Evolutionary conservation across 768 basidiomycete species (phyloP).

Genomic region (Macrolepiota fuliginosa): DNA sequence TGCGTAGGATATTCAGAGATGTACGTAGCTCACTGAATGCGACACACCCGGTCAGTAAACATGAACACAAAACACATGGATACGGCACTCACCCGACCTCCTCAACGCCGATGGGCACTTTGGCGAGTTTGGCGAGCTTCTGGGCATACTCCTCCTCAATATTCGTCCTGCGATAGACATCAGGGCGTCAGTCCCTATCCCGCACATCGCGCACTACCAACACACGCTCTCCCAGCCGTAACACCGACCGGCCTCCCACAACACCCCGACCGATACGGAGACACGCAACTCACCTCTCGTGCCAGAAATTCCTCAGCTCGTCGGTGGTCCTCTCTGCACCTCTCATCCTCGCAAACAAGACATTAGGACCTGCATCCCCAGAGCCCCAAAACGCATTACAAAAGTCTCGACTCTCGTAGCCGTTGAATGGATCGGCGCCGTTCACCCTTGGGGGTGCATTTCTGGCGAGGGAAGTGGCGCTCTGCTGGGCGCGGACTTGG

Average conservation of each 20-base stretch:
- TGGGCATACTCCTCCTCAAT: conserved; percentile 97
- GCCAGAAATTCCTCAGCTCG: conserved; percentile 86
- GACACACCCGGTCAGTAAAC: not conserved
- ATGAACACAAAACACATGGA: not conserved
- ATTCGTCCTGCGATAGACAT: conserved; percentile 49
- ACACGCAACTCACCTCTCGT: conserved; percentile 71
- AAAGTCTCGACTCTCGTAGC: conserved; percentile 56
- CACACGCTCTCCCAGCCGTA: not conserved
- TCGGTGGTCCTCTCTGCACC: conserved; percentile 85
- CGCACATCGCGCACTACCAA: not conserved
- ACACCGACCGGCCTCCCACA: not conserved
- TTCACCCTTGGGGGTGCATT: conserved; percentile 53
- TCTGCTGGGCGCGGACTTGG: conserved; percentile 53
- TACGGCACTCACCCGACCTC: conserved; percentile 79
- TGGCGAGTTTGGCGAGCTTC: conserved; percentile 75
- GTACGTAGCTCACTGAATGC: conserved; percentile 69
- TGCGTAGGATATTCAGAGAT: conserved; percentile 74
- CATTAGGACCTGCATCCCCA: conserved; percentile 83
- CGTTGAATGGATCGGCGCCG: conserved; percentile 42
- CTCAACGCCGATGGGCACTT: conserved; percentile 72
- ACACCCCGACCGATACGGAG: not conserved
- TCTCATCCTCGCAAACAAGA: conserved; percentile 84
- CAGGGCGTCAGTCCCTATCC: not conserved
- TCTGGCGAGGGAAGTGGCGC: conserved; percentile 67
- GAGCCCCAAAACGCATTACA: conserved; percentile 97